These are phyloP conservation scores for Nicotiana otophora DNA, from an alignment of 257 asterid genomes.

Conservation along the genomic window DNA sequence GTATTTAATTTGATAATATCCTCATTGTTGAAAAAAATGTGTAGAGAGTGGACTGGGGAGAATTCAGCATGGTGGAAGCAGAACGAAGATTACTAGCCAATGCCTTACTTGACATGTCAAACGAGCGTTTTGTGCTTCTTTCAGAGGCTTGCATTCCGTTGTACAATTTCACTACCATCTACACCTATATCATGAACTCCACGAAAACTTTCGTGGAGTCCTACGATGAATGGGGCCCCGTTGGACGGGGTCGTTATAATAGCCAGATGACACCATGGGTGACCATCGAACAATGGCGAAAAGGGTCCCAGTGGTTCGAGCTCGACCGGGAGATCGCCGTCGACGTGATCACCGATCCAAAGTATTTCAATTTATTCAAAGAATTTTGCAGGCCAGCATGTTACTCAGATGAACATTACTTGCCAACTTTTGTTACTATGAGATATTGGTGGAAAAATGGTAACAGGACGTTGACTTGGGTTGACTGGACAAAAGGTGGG, in stretches of 20 bases:
- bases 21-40: background rate
- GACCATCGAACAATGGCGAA: slow-evolving; percentile 48
- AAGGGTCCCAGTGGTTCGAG: slow-evolving; percentile 81
- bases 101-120: slow-evolving; percentile 73
- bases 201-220: slow-evolving; percentile 46
- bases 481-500: slow-evolving; percentile 81
- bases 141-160: slow-evolving; percentile 76
- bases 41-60: slow-evolving; percentile 63
- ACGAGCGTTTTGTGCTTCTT: slow-evolving; percentile 70
- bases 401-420: slow-evolving; percentile 77
- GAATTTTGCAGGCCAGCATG: slow-evolving; percentile 52
- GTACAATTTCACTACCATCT: slow-evolving; percentile 52
- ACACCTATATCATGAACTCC: slow-evolving; percentile 43
- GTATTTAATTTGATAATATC: background rate
- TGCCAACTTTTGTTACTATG: slow-evolving; percentile 50
- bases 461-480: slow-evolving; percentile 75
- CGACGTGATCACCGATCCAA: slow-evolving; percentile 36
- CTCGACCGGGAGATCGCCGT: slow-evolving; percentile 49
- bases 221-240: slow-evolving; percentile 49
- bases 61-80: slow-evolving; percentile 78
- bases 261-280: slow-evolving; percentile 46
- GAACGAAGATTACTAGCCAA: slow-evolving; percentile 79
- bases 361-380: slow-evolving; percentile 31
- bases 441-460: slow-evolving; percentile 36
- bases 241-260: slow-evolving; percentile 67